phyloP scores from a whole-genome alignment of 345 rosid genomes.

The Gossypium herbaceum region DNA sequence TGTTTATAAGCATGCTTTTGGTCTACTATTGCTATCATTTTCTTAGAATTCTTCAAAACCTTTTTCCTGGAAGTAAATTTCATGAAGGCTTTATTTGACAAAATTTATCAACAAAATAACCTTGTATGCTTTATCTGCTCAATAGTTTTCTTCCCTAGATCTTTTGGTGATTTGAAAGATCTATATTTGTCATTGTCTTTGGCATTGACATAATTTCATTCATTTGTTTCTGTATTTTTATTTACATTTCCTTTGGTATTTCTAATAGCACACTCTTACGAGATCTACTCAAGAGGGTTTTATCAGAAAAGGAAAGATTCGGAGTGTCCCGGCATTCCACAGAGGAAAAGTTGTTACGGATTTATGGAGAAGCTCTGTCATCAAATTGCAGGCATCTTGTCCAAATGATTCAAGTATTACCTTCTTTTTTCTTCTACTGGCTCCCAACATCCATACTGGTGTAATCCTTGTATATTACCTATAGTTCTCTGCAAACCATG shows the following conservation, averaged over 20 bases:
- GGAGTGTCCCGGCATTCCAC: conserved; percentile 53
- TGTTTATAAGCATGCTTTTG: conserved; percentile 6
- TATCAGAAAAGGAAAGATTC: conserved; percentile 52
- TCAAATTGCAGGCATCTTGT: conserved; percentile 58
- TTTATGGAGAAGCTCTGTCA: conserved; percentile 74
- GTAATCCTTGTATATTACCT: conserved; percentile 18
- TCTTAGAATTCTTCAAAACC: neutral
- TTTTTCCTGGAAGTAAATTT: neutral
- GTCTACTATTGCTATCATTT: conserved; percentile 1
- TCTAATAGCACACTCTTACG: conserved; percentile 55
- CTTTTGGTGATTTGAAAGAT: neutral
- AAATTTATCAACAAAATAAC: neutral
- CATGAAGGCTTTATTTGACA: neutral
- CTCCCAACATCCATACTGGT: neutral
- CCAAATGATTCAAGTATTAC: conserved; percentile 66
- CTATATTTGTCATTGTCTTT: neutral
- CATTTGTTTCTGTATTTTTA: conserved; percentile 5
- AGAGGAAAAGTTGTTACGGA: conserved; percentile 53
- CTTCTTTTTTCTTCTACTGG: conserved; percentile 13
- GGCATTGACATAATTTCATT: neutral
- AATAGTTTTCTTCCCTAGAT: neutral
- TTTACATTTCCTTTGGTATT: conserved; percentile 21
- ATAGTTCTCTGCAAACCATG: conserved; percentile 3
- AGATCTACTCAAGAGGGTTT: conserved; percentile 67
- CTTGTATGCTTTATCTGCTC: neutral